These are phyloP conservation scores for Xylariaceae sp. DNA, from an alignment of 2,329 filamentous ascomycete species.

Conservation along the genomic window DNA sequence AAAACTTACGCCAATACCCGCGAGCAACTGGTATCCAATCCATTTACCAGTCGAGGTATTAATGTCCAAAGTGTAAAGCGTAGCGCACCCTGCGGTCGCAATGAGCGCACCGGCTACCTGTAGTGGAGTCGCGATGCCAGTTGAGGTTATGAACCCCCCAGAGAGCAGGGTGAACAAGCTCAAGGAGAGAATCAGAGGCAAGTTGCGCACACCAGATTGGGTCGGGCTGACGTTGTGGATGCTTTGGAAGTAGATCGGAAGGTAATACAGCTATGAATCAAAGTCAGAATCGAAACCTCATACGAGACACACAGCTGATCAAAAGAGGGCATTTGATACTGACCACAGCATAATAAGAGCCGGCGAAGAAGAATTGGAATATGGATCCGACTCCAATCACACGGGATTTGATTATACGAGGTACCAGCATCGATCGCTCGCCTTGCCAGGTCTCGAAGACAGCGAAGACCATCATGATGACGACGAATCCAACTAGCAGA, in stretches of 20 bases:
- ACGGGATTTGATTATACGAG: not conserved
- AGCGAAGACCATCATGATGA: not conserved
- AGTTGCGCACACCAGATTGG: no score
- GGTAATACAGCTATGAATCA: not conserved
- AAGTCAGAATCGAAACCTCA: no score
- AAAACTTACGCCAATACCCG: conserved; percentile 20
- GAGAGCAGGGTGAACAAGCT: conserved; percentile 25
- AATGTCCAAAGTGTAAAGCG: conserved; percentile 30
- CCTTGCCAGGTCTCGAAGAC: not conserved
- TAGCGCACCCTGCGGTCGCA: conserved; percentile 28
- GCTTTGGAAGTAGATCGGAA: not conserved
- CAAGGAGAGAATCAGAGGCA: conserved; percentile 31
- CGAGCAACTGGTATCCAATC: conserved; percentile 25
- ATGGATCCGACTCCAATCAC: not conserved
- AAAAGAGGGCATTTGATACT: no score
- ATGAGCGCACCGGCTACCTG: conserved; percentile 35
- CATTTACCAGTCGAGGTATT: conserved; percentile 29
- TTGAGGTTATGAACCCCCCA: conserved; percentile 28
- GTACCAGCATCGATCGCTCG: not conserved
- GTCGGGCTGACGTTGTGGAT: conserved; percentile 23
- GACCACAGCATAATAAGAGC: not conserved
- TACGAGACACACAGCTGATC: no score
- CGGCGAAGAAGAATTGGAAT: not conserved
- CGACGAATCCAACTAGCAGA: not conserved
- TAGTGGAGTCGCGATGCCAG: conserved; percentile 27